Percentiles rank a stretch among this genome's conserved stretches.
These are phyloP conservation scores for Trichoderma semiorbis DNA, from an alignment of 2,329 filamentous ascomycete genomes.

Conservation along the genomic window DNA sequence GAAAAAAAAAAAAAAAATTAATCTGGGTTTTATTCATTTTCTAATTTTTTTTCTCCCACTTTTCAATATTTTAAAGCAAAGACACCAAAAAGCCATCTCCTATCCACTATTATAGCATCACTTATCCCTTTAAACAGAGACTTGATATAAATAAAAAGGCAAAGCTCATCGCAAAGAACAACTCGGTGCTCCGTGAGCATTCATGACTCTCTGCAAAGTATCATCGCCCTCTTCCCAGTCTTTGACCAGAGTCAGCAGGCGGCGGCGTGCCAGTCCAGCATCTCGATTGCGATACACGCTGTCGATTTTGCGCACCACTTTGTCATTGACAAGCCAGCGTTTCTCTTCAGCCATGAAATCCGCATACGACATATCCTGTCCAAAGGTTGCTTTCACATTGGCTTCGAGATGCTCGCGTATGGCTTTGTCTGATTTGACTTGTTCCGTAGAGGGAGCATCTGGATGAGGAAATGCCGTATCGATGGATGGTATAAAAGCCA, in stretches of 20 bases:
- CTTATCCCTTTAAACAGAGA: background rate
- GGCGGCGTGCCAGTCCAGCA: slow-evolving; percentile 35
- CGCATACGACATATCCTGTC: slow-evolving; percentile 29
- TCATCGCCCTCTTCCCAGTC: slow-evolving; percentile 40
- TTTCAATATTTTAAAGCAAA: background rate
- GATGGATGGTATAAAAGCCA: slow-evolving; percentile 31
- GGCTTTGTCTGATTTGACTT: slow-evolving; percentile 29
- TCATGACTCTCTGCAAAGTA: slow-evolving; percentile 36
- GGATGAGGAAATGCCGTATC: slow-evolving; percentile 27
- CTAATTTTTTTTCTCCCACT: background rate
- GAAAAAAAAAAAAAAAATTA: no score
- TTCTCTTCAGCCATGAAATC: slow-evolving; percentile 36
- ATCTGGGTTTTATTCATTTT: background rate
- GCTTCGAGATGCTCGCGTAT: slow-evolving; percentile 30
- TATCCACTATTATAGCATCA: background rate
- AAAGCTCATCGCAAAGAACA: background rate
- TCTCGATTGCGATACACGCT: slow-evolving; percentile 44
- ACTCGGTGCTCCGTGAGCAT: slow-evolving; percentile 19
- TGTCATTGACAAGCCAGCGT: slow-evolving; percentile 40
- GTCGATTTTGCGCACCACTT: slow-evolving; percentile 42
- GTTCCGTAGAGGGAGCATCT: slow-evolving; percentile 23
- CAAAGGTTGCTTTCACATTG: slow-evolving; percentile 32
- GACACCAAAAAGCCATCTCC: background rate
- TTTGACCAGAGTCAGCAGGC: slow-evolving; percentile 35
- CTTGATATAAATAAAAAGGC: background rate